These are phyloP conservation scores for Euryodendron excelsum DNA, from an alignment of 148 eudicot species.

Conservation along the genomic window DNA sequence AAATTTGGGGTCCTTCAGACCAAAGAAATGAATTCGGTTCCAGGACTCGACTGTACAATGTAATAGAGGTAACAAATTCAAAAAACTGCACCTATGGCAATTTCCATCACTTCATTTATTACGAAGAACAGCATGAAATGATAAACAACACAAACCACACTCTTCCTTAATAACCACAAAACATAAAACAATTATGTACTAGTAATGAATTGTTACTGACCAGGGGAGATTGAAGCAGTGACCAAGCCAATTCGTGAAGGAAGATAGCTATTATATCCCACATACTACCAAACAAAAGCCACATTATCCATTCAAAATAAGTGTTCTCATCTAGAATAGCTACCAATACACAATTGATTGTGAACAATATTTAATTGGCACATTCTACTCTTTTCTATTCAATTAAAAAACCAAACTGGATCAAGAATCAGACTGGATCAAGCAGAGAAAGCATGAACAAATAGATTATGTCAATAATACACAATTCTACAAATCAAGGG, in stretches of 20 bases:
- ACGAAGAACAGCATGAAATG: background rate
- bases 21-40: background rate
- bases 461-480: background rate
- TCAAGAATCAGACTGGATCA: background rate
- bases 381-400: background rate
- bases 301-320: background rate
- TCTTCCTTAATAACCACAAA: background rate
- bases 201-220: background rate
- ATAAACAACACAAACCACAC: background rate
- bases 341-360: background rate
- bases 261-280: background rate
- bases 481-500: background rate
- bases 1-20: too few relatives aligned
- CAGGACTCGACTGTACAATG: too few relatives aligned
- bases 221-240: background rate
- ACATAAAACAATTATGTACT: background rate
- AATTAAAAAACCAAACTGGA: background rate
- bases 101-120: background rate
- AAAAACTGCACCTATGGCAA: background rate
- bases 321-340: background rate
- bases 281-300: background rate
- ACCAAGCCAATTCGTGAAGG: background rate
- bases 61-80: background rate
- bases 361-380: background rate
- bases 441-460: conserved; percentile 7